Conservation (phyloP, 495 filamentous ascomycete species). For the Lepraria neglecta region DNA sequence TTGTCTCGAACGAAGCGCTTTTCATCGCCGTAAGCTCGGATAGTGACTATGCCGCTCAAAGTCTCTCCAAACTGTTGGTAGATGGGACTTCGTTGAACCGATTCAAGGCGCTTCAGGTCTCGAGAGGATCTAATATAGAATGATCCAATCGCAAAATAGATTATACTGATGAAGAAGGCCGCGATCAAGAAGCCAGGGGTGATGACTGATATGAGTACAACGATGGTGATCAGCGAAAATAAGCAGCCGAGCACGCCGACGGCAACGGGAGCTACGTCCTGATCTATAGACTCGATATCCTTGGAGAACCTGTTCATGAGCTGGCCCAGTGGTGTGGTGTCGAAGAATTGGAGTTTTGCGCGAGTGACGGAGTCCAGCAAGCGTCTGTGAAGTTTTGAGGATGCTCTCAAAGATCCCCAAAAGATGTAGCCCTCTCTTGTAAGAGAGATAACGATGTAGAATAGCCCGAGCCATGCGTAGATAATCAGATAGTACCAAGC, state of each 20-base stretch:
- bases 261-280: constrained; percentile 89
- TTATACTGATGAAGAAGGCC: constrained; percentile 71
- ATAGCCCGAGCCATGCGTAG: constrained; percentile 71
- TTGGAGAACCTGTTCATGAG: constrained; percentile 99
- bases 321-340: constrained; percentile 91
- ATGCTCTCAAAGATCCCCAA: constrained; percentile 84
- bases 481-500: constrained; percentile 75
- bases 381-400: constrained; percentile 72
- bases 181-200: constrained; percentile 90
- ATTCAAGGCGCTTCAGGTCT: constrained; percentile 92
- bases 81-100: constrained; percentile 85
- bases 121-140: constrained; percentile 89
- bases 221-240: constrained; percentile 76
- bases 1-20: constrained; percentile 92
- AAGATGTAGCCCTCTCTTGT: constrained; percentile 80
- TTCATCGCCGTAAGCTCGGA: constrained; percentile 93
- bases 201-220: constrained; percentile 84
- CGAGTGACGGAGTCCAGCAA: constrained; percentile 75
- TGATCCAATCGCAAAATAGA: constrained; percentile 76
- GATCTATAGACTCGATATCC: constrained; percentile 90
- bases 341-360: constrained; percentile 95
- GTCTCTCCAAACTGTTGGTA: constrained; percentile 99
- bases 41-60: constrained; percentile 90
- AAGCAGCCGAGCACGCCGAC: constrained; percentile 66
- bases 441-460: constrained; percentile 69